Base-by-base conservation (phyloP, 306 rosid genomes). In the Acacia melanoxylon region DNA sequence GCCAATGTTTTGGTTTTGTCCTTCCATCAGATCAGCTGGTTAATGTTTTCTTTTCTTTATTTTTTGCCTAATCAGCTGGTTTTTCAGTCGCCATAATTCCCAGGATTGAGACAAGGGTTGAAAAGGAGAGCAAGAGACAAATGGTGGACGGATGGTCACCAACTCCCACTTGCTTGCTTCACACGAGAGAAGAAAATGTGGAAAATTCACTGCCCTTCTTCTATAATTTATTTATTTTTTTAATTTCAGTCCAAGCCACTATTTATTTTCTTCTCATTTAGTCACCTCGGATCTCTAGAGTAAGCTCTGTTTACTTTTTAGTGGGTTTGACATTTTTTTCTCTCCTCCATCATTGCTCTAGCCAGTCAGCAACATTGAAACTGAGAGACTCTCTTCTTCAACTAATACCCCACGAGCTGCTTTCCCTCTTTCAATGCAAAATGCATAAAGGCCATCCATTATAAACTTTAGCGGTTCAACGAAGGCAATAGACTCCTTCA, bases 121-220 rank as follows among this genome's bases (percentile, higher is more conserved):
- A 79, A 72, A 82, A 83, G 80, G 92, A 83, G 73, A 79, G 68
- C 46, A 82, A 78, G 92, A 84, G 88, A 92, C 95, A 91, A 83
- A 84, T 77, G 79, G 86, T 83, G 90, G 92, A 80, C 33, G 33
- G 78, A 42, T 29, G 80, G 72, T 85, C 86, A 85, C 89, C 91
- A 79, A 83, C 91, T 83, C 97, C 92, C 92, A 93, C 97, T 93
- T 81, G 91, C 88, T 86, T 92, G 91, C 88, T 86, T 90, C 54
- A 87, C 86, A 89, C 87, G 84, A 86, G 86, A 89, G 89, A 87
- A 87, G 83, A 86, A 94, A 89, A 92, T 86, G 87, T 89, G 80
- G 87, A 91, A 89, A 89, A 74, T 83, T 81, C 69, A 69, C 41
- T 75, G 74, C 81, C 81, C 56, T 75, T 41, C 40, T 68, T 63